Base-by-base conservation (phyloP, 2,329 filamentous ascomycete species). In the Ceratocystis harringtonii region DNA sequence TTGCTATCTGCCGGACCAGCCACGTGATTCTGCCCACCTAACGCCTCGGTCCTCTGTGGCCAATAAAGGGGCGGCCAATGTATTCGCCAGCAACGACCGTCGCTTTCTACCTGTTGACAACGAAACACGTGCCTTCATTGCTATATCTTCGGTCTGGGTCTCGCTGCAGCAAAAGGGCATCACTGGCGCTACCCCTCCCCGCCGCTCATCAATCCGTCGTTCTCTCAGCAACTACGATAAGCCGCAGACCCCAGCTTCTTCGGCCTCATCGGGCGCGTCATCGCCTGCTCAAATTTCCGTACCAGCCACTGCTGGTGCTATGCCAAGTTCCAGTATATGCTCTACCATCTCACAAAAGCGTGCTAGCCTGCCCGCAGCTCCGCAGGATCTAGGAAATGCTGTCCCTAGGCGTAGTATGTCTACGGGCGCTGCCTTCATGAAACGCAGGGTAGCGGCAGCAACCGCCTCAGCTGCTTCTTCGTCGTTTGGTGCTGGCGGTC, bases 391-490 rank as follows among this genome's bases (percentile, higher is more conserved):
- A n/a, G 52, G 22, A 8, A n/a, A 28, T 57, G 2, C 28, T 28
- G 8, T 28, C 60, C 69, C 69, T 17, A 68, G 66, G 43, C 63
- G 70, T 57, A 65, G 70, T n/a, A 60, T 68, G 15, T 71, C 70
- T 1, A 70, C 69, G 6, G 70, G 70, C 1, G 70, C 70, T 0
- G 70, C 69, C 2, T 71, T 70, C 52, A 70, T 71, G 69, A 68
- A 68, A 19, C 66, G 68, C 10, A 68, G 70, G 5, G 65, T 65
- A 10, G 32, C 61, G 1, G 61, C 55, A 19, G 55, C 44, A 5
- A 32, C 55, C 2, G 50, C 60, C 2, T 61, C 52, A 1, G 64
- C 60, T 1, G 55, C 41, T 17, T 65, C 30, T 10, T 61, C 57
- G 15, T 30, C 30, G 15, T 44, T 41, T 32, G 12, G 65, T 30